Percentiles rank a stretch among this genome's conserved stretches.
These are phyloP conservation scores for Diaporthe vaccinii DNA, from an alignment of 2,329 filamentous ascomycete genomes.

Conservation along the genomic window DNA sequence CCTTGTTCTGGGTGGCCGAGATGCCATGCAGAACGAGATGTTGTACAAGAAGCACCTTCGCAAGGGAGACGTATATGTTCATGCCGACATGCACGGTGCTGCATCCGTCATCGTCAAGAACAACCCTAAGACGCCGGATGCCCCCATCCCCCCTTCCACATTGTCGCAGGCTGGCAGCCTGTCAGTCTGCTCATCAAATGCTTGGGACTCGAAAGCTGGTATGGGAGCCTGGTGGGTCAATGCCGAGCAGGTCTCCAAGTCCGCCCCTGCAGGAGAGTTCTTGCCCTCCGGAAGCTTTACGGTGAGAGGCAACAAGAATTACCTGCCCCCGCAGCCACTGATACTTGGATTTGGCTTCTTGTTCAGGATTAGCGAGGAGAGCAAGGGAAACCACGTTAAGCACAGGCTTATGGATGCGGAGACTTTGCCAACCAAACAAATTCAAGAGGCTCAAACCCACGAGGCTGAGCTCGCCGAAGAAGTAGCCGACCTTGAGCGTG, in stretches of 20 bases:
- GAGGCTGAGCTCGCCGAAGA: constrained; percentile 35
- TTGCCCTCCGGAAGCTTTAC: constrained; percentile 83
- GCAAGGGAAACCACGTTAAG: constrained; percentile 83
- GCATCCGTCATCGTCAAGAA: constrained; percentile 93
- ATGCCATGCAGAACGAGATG: constrained; percentile 90
- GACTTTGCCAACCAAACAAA: neutral
- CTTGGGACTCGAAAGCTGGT: constrained; percentile 96
- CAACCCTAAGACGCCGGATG: constrained; percentile 79
- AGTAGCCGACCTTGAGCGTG: constrained; percentile 46
- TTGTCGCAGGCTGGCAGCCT: constrained; percentile 90
- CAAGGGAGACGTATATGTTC: constrained; percentile 92
- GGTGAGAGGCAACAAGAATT: constrained; percentile 90
- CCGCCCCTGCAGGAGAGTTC: constrained; percentile 82
- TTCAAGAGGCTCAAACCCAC: neutral
- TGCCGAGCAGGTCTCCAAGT: constrained; percentile 91
- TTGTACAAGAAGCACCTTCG: constrained; percentile 89
- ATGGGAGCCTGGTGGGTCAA: constrained; percentile 98
- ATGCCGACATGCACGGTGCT: constrained; percentile 89
- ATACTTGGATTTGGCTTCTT: constrained; percentile 89
- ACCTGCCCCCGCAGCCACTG: constrained; percentile 87
- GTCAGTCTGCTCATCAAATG: constrained; percentile 85
- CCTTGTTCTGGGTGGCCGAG: constrained; percentile 88
- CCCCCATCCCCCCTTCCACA: constrained; percentile 91
- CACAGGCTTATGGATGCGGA: constrained; percentile 65
- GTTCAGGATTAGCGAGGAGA: constrained; percentile 91